Conservation (phyloP, 352 stramenopile species). For the Pythium graminicola region DNA sequence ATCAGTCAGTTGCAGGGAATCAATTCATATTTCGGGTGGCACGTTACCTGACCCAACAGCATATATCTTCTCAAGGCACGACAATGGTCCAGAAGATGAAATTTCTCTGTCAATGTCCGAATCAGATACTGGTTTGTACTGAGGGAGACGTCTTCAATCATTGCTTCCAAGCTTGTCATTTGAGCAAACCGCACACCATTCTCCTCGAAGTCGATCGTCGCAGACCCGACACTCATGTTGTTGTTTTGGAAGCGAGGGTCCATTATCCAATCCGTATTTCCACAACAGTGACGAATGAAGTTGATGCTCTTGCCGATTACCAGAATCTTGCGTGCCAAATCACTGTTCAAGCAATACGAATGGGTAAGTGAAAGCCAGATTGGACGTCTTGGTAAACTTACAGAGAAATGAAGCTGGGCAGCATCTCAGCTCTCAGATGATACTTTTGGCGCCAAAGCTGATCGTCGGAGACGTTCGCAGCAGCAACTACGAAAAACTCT, state of each 20-base stretch:
- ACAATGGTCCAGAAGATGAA: constrained; percentile 92
- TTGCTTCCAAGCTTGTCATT: constrained; percentile 55
- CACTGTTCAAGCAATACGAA: constrained; percentile 29
- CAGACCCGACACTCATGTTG: constrained; percentile 28
- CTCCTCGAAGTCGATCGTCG: constrained; percentile 48
- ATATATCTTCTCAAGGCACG: constrained; percentile 96
- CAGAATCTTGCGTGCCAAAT: constrained; percentile 91
- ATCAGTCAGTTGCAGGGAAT: no score
- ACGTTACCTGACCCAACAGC: constrained; percentile 95
- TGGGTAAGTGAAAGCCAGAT: neutral
- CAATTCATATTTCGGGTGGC: no score
- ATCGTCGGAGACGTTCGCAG: constrained; percentile 67
- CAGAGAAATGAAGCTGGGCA: constrained; percentile 83
- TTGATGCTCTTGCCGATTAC: constrained; percentile 98
- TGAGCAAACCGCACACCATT: constrained; percentile 64
- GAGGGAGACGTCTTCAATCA: constrained; percentile 74
- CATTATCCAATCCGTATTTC: constrained; percentile 84
- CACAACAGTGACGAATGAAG: constrained; percentile 95
- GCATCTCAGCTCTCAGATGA: constrained; percentile 74
- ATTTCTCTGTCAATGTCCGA: constrained; percentile 88
- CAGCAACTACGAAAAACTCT: constrained; percentile 84
- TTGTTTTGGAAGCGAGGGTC: constrained; percentile 29
- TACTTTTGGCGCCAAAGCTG: constrained; percentile 86
- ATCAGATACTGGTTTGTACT: constrained; percentile 90
- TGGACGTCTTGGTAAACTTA: constrained; percentile 22